Base-by-base conservation (phyloP, 2,329 filamentous ascomycete genomes). In the Ophiostoma quercus region DNA sequence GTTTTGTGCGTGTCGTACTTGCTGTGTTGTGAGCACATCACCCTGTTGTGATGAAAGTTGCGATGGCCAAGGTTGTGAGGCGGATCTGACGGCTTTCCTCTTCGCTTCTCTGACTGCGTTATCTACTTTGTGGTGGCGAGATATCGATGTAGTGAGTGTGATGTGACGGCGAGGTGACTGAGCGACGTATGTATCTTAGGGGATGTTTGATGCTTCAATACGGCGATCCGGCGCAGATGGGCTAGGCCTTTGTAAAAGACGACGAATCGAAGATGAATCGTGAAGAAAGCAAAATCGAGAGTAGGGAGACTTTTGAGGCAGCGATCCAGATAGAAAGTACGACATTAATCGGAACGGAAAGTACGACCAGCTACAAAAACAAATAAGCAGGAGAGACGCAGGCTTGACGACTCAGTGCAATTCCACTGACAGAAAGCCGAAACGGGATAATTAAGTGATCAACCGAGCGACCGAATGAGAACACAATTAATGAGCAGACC, bases 391-490 rank as follows among this genome's bases (percentile, higher is more conserved):
- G 51, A 57, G 9, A 57, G 9, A 57, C 12, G 51, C 22, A 57
- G 51, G 22, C 14, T n/a, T 57, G n/a, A 57, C 51, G 25, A 57
- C 22, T 25, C 22, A 57, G 51, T 47, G 7, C 43, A 57, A 57
- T 9, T 47, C 6, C 43, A 57, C 51, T 62, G 57, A 32, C 11
- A 62, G 47, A 47, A 57, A 11, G 51, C 51, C 51, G 51, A 62
- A 29, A 62, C 57, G 57, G 57, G 57, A 62, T 62, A 62, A 57
- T 29, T 62, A 62, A 62, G 25, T 32, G 57, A 62, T 62, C 57
- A 16, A 34, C 22, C 25, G 43, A 29, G n/a, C 9, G 22, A 57
- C 7, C 25, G 16, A 62, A 62, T 29, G 25, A 25, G 57, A 32
- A 32, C 22, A 32, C 32, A 62, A 32, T 29, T 57, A 57, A 25